Evolutionary conservation across 495 filamentous ascomycete genomes (phyloP), one percentile per base, ranked within the genome.

Genomic region (Aspergillus sparsus): DNA sequence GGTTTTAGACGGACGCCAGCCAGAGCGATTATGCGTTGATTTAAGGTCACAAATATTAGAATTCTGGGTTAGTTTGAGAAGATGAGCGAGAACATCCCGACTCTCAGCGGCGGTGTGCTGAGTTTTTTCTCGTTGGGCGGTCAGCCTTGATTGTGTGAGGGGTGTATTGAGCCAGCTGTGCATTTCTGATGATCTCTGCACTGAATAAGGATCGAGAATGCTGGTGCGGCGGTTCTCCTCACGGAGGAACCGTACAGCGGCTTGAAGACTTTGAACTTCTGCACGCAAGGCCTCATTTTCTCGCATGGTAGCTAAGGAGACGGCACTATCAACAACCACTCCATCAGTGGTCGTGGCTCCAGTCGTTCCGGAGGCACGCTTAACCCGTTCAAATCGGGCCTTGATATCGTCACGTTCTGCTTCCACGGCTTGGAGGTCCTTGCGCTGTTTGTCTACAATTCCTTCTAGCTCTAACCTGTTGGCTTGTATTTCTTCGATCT

Each of bases 181-280:
- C 66, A 78, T 68, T 31, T 78, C 74, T 15, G 70, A 69, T 16
- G 74, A 73, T 37, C 85, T 87, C 62, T 86, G 83, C 49, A 83
- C 72, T 13, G 77, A 77, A 35, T 83, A 78, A 12, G 87, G 82
- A 64, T 90, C 85, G 21, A 81, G 79, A 21, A 86, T 68, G 33
- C 85, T 82, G 3, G 85, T 78, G 32, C 88, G 83, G n/a, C 83
- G 76, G 67, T 86, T 91, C 55, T 94, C 91, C 57, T 91, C 87
- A 27, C 90, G 83, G 21, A 96, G 76, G 74, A 86, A 93, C 47
- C 87, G 85, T 13, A 97, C 85, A 0, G 91, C 86, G 2, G 87
- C 83, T 71, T 92, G 85, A 7, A 96, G 82, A 56, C 76, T 81
- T 18, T 76, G 68, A 44, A 96, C 91, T 57, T 92, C 86, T 18